Evolutionary conservation across 2,329 filamentous ascomycete species (phyloP).

Genomic region (Trichoderma atrobrunneum): DNA sequence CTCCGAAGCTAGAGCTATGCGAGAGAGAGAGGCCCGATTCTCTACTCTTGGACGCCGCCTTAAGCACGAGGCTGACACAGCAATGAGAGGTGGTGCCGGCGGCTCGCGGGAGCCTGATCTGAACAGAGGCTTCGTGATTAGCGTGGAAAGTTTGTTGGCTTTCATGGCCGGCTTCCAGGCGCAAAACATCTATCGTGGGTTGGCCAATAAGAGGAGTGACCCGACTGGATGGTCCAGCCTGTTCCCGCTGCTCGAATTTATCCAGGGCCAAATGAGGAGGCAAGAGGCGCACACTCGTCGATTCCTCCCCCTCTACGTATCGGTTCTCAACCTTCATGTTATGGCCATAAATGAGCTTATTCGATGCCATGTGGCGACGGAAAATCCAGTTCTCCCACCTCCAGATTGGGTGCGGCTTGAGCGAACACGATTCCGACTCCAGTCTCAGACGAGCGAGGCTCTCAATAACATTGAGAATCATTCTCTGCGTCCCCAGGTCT

Average conservation of each 20-base stretch:
- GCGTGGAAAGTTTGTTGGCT: conserved; percentile 49
- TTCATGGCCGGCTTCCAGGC: conserved; percentile 55
- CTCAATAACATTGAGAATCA: conserved; percentile 11
- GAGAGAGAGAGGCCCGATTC: conserved; percentile 39
- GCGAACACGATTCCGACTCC: conserved; percentile 16
- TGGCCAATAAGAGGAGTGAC: conserved; percentile 45
- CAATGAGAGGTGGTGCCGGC: conserved; percentile 32
- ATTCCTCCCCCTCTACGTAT: conserved; percentile 41
- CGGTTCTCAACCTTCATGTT: conserved; percentile 45
- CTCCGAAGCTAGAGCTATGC: conserved; percentile 28
- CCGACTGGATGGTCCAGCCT: conserved; percentile 43
- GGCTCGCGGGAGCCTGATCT: conserved; percentile 33
- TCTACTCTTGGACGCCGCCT: conserved; percentile 46
- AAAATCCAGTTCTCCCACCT: conserved; percentile 22
- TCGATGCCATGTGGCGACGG: conserved; percentile 35
- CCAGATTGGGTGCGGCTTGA: conserved; percentile 13
- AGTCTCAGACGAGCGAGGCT: conserved; percentile 20
- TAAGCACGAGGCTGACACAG: conserved; percentile 53
- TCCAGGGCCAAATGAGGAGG: conserved; percentile 41
- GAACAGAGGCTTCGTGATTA: conserved; percentile 43
- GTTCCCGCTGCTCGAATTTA: conserved; percentile 42
- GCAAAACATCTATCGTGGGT: conserved; percentile 42
- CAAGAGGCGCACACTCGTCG: conserved; percentile 27
- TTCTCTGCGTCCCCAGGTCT: conserved; percentile 33
- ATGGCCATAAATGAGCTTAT: conserved; percentile 46